Evolutionary conservation across 176 grass and related monocot species (phyloP).

Genomic region (Pharus latifolius): DNA sequence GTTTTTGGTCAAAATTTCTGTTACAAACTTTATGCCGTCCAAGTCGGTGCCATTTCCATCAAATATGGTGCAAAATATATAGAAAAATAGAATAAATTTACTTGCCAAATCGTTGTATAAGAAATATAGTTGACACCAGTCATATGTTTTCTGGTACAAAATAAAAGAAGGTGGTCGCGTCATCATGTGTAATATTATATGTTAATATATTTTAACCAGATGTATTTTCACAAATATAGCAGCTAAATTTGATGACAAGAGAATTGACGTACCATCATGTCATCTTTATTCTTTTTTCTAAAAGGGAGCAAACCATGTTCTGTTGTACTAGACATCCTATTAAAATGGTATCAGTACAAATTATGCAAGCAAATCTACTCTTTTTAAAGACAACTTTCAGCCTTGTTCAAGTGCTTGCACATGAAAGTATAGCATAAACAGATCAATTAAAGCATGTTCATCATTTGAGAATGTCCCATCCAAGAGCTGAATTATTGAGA

Average conservation of each 20-base stretch:
- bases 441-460: neutral
- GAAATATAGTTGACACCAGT: neutral
- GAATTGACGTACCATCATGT: conserved; percentile 2
- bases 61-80: neutral
- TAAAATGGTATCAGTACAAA: neutral
- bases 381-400: neutral
- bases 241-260: neutral
- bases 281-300: neutral
- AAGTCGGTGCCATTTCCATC: neutral
- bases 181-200: neutral
- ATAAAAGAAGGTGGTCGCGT: neutral
- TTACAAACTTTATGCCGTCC: neutral
- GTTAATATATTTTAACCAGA: no score
- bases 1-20: no score
- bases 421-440: neutral
- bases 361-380: neutral
- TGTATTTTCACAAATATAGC: no score
- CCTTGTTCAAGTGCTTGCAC: neutral
- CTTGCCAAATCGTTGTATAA: neutral
- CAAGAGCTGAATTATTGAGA: neutral
- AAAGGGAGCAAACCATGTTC: conserved; percentile 22
- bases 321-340: neutral
- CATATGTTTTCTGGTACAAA: neutral
- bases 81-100: neutral
- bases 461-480: neutral